Base-by-base conservation (phyloP, 2,329 filamentous ascomycete species). In the Coleophoma crateriformis region DNA sequence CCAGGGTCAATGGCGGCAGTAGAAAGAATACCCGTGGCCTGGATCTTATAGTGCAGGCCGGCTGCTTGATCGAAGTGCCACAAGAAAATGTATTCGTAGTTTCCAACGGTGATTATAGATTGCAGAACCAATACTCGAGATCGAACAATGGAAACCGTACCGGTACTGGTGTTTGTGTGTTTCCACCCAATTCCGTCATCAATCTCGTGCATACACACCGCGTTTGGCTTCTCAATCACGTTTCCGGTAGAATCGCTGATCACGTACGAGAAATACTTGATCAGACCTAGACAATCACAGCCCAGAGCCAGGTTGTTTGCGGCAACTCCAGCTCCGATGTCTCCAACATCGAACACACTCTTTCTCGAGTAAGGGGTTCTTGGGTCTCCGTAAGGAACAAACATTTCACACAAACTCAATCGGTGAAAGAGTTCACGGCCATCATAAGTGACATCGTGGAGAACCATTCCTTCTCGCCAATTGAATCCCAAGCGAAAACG, bases 161-260 rank as follows among this genome's bases (percentile, higher is more conserved):
- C 53, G 7, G 58, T 58, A 13, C 53, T 49, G 37, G 50, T 84
- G 66, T 87, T 86, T 7, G 82, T 85, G 66, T 87, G 84, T 61
- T 87, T 87, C 82, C 82, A 87, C 10, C 77, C 74, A 46, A 87
- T 84, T 2, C 84, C 84, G 50, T 80, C 77, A 56, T 88, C 84
- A 55, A 85, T 79, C 63, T 88, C 84, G 59, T 88, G 84, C 15
- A 87, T 68, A 58, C 84, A 88, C 45, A 87, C 71, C 11, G 82
- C 82, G 54, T 86, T 87, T 37, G 73, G 74, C 20, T 74, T 71
- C 2, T 71, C 60, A 8, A 72, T 73, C 1, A 81, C 75, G 39
- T 75, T 71, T 3, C 83, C 84, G 45, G 78, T 68, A 8, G 75
- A 64, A 19, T 74, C 71, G 38, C 80, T 22, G n/a, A 44, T 44